Evolutionary conservation across 1,284 basidiomycete genomes (phyloP).

Genomic region (Cryptococcus wingfieldii): DNA sequence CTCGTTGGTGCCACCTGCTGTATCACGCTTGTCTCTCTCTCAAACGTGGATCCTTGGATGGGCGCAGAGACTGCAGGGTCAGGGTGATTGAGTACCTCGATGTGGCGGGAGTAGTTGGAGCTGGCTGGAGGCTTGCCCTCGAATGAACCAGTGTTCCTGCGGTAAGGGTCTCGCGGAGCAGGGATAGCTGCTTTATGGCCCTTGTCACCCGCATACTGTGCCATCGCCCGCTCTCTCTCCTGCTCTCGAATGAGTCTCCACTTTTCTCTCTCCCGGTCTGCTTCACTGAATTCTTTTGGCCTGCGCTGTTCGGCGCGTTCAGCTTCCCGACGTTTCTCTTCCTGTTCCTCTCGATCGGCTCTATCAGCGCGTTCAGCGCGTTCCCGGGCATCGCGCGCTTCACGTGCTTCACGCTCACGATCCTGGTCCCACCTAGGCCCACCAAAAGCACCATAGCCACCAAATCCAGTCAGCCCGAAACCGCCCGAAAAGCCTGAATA

Average conservation of each 20-base stretch:
- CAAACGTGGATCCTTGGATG: not conserved
- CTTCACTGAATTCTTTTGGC: too few species aligned
- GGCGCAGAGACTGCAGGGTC: constrained; percentile 4
- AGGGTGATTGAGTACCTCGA: constrained; percentile 36
- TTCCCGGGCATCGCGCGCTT: constrained; percentile 4
- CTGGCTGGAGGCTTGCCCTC: constrained; percentile 1
- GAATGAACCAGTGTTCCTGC: constrained; percentile 6
- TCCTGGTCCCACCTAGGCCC: constrained; percentile 17
- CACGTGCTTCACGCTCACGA: constrained; percentile 10
- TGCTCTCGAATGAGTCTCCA: constrained; percentile 7
- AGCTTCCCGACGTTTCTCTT: constrained; percentile 7
- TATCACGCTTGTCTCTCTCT: constrained; percentile 17
- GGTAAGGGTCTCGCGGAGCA: constrained; percentile 15
- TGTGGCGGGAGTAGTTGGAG: constrained; percentile 24
- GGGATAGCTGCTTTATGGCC: not conserved
- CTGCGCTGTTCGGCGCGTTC: constrained; percentile 9
- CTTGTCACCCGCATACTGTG: too few species aligned
- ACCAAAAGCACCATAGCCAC: constrained; percentile 14
- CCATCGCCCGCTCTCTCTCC: constrained; percentile 7
- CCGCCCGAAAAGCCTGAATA: constrained; percentile 13
- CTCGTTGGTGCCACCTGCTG: constrained; percentile 33
- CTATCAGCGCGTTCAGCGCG: not conserved
- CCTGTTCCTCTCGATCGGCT: constrained; percentile 5
- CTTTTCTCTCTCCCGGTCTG: constrained; percentile 1
- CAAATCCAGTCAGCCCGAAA: constrained; percentile 15